These are phyloP conservation scores for Elsinoe ampelina DNA, from an alignment of 2,329 filamentous ascomycete genomes.

Conservation along the genomic window DNA sequence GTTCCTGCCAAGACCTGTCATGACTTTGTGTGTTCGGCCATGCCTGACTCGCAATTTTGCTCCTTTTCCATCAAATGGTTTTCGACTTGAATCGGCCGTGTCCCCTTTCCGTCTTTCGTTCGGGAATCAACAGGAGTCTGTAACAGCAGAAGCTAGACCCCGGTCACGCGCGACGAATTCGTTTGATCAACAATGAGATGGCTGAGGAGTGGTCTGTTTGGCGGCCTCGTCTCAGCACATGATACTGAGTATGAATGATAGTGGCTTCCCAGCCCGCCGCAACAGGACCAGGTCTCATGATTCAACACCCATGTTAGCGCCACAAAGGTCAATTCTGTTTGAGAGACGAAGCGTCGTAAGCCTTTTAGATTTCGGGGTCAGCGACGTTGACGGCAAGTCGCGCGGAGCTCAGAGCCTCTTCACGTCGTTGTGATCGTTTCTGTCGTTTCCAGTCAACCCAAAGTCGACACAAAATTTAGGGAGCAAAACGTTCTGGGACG, in stretches of 20 bases:
- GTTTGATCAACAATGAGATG: too few species aligned
- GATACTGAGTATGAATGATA: too few species aligned
- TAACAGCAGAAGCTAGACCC: too few species aligned
- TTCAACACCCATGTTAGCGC: background rate
- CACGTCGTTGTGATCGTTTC: background rate
- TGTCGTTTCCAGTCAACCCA: background rate
- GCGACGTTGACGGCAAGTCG: constrained; percentile 6
- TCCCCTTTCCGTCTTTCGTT: background rate
- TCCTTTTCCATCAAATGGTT: background rate
- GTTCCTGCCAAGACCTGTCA: constrained; percentile 10
- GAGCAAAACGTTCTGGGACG: constrained; percentile 8
- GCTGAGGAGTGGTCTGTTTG: too few species aligned
- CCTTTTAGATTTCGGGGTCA: background rate
- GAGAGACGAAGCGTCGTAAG: background rate
- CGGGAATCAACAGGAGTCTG: too few species aligned
- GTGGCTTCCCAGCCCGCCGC: background rate
- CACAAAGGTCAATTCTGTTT: background rate
- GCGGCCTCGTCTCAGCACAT: too few species aligned
- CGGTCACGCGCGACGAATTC: too few species aligned
- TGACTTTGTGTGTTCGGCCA: background rate
- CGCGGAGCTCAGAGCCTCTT: background rate
- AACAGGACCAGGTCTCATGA: background rate
- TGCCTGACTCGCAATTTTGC: background rate
- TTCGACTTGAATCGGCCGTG: background rate
- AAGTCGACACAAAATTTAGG: background rate